Evolutionary conservation across 352 stramenopile species (phyloP).

Genomic region (Phytophthora aleatoria): DNA sequence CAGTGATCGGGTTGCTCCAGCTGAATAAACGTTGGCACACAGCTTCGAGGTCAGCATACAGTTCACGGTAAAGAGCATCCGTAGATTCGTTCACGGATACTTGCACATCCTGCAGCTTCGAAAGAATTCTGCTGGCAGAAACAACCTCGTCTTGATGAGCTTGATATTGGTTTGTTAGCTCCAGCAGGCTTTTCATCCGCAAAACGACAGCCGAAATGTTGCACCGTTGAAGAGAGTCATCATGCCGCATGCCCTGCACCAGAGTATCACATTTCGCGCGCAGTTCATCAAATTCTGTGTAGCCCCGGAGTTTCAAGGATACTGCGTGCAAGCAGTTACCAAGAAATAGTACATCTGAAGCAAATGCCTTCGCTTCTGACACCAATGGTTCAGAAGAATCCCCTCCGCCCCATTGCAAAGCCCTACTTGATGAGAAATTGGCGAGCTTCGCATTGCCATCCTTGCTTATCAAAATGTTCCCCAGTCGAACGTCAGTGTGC

Average conservation of each 20-base stretch:
- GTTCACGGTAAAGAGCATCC: neutral
- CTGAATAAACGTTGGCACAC: conserved; percentile 3
- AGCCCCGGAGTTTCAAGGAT: neutral
- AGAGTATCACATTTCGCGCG: neutral
- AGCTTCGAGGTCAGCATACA: conserved; percentile 5
- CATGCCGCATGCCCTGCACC: neutral
- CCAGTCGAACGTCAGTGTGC: conserved; percentile 2
- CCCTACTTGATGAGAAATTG: conserved; percentile 6
- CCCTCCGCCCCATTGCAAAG: neutral
- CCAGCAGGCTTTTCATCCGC: conserved; percentile 3
- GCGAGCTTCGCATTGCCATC: conserved; percentile 4
- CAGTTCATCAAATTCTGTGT: neutral
- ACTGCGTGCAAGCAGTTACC: conserved; percentile 6
- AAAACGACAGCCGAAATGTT: conserved; percentile 5
- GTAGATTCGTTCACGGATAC: neutral
- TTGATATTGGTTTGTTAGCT: neutral
- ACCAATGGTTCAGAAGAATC: neutral
- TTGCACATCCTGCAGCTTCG: conserved; percentile 4
- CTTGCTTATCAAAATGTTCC: conserved; percentile 9
- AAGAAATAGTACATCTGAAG: conserved; percentile 3
- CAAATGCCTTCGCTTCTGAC: neutral
- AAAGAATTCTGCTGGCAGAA: conserved; percentile 2
- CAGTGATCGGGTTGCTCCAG: neutral
- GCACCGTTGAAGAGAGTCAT: conserved; percentile 3
- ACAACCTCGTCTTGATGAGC: neutral